phyloP scores from a whole-genome alignment of 441 rosid genomes.

The Viola pubescens region DNA sequence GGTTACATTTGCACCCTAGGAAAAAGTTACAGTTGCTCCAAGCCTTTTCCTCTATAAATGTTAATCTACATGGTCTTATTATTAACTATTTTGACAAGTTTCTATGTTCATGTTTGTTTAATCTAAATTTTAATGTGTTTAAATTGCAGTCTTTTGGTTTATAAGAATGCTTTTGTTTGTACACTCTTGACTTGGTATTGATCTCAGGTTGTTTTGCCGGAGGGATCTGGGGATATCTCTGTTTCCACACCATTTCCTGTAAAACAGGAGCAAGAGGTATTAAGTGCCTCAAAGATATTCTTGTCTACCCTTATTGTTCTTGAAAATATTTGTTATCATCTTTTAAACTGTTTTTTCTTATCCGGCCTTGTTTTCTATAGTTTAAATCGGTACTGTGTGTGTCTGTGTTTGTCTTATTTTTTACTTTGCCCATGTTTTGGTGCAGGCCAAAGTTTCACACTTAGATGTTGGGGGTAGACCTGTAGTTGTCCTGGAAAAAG shows the following conservation, averaged over 20 bases:
- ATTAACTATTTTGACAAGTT: too few relatives aligned
- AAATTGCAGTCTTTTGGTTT: background rate
- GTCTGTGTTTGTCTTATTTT: slow-evolving; percentile 4
- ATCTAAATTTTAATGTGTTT: too few relatives aligned
- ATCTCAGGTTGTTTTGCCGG: slow-evolving; percentile 85
- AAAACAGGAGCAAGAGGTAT: slow-evolving; percentile 73
- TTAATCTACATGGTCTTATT: too few relatives aligned
- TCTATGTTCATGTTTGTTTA: too few relatives aligned
- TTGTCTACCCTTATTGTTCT: slow-evolving; percentile 6
- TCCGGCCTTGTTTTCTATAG: slow-evolving; percentile 9
- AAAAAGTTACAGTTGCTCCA: too few relatives aligned
- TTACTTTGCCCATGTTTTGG: slow-evolving; percentile 4
- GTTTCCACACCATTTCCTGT: slow-evolving; percentile 71
- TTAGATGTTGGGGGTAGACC: slow-evolving; percentile 88
- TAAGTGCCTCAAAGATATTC: slow-evolving; percentile 5
- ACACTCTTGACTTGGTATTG: slow-evolving; percentile 13
- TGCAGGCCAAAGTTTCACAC: slow-evolving; percentile 74
- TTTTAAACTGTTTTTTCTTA: background rate
- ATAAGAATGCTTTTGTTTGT: background rate
- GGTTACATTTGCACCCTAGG: too few relatives aligned
- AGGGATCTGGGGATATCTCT: slow-evolving; percentile 66
- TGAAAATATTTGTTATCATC: background rate
- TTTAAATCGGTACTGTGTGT: background rate
- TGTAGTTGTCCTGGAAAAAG: slow-evolving; percentile 68
- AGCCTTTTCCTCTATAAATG: too few relatives aligned